Evolutionary conservation across 768 basidiomycete species (phyloP), one percentile per base, ranked within the genome.

Genomic region (Scleroderma bovista): DNA sequence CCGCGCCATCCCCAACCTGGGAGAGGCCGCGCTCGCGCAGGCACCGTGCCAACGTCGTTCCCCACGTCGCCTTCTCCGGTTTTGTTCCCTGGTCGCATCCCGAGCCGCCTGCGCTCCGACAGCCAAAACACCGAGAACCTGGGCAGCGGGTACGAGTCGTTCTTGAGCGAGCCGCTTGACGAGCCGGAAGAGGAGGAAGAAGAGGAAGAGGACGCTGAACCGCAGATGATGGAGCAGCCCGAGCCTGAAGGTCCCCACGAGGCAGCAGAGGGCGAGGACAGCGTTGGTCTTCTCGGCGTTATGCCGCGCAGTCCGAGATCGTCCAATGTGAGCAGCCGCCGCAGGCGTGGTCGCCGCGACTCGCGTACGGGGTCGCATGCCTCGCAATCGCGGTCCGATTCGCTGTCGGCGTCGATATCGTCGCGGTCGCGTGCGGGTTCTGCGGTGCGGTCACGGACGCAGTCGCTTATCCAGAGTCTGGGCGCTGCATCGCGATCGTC

Each of bases 381-480:
- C 6, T 63, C 37, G n/a, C n/a, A n/a, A 26, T 51, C 64, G 22
- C 54, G 54, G 16, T 67, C 67, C 5, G 53, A 57, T 19, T 66
- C 65, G 29, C 44, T 46, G 4, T 50, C 53, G 15, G 57, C 40
- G 65, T 57, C 48, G 9, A 48, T 24, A 1, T 67, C 66, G 38
- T 71, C 68, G 32, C 67, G 70, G 37, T 78, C 70, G 46, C 72
- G 72, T 41, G 72, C 74, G 1, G 73, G 67, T n/a, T 75, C 78
- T n/a, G 62, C 64, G 10, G 76, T 80, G 36, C 76, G 87, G n/a
- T 79, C 79, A 31, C 72, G 83, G 6, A 71, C 85, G 4, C 83
- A 86, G 60, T 83, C 81, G 3, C 60, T 88, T 49, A 78, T 89
- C 51, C 83, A 86, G 51, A 75, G 76, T 45, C 70, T 87, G 11